These are phyloP conservation scores for Chaetomiaceae sp. DNA, from an alignment of 2,329 filamentous ascomycete species.

Conservation along the genomic window DNA sequence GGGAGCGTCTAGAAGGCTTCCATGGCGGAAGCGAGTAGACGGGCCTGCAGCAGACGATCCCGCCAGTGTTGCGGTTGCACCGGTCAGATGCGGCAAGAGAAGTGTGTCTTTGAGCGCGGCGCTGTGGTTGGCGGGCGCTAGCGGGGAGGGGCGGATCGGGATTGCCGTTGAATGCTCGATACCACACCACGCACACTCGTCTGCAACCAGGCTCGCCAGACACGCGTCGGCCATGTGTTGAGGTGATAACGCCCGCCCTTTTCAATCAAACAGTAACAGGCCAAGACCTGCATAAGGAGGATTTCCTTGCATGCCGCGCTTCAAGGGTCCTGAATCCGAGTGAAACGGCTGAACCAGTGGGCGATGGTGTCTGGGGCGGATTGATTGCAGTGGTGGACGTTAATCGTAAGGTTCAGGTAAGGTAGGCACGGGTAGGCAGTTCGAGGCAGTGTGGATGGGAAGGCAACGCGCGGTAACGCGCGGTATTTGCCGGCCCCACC, in stretches of 20 bases:
- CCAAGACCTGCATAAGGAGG: not conserved
- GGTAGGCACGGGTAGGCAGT: too few relatives aligned
- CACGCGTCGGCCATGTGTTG: not conserved
- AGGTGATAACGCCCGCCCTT: not conserved
- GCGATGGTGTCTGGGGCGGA: too few relatives aligned
- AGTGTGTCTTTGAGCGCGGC: not conserved
- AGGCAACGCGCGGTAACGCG: too few relatives aligned
- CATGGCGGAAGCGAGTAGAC: not conserved
- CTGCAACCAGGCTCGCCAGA: too few relatives aligned
- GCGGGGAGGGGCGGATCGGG: constrained; percentile 10
- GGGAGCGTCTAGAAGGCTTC: not conserved
- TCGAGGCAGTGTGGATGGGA: too few relatives aligned
- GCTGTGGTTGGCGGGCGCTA: constrained; percentile 1
- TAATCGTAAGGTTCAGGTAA: too few relatives aligned
- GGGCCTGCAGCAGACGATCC: not conserved
- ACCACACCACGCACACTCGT: too few relatives aligned
- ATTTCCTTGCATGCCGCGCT: not conserved
- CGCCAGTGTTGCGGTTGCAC: constrained; percentile 1
- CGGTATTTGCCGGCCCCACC: too few relatives aligned
- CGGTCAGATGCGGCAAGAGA: constrained; percentile 1
- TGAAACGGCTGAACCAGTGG: not conserved
- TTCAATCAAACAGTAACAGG: not conserved
- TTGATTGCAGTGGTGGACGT: too few relatives aligned
- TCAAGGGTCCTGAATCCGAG: not conserved
- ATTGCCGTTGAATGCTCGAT: constrained; percentile 8